Conservation (phyloP, 116 monocot genomes). For the Phalaenopsis hybrid region DNA sequence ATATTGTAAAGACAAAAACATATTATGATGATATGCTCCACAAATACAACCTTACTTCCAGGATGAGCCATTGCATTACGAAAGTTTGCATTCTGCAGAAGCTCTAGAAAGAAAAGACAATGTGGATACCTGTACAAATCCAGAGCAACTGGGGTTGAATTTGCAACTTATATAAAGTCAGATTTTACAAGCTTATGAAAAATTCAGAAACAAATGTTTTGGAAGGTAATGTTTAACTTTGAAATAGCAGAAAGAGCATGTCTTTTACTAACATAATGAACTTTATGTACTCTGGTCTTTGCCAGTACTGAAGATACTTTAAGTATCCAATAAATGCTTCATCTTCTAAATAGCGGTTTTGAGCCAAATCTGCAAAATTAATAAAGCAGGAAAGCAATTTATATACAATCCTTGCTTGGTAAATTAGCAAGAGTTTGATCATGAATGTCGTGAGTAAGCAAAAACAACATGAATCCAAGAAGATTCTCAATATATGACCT, state of each 20-base stretch:
- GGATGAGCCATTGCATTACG: conserved; percentile 99
- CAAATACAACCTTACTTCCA: conserved; percentile 65
- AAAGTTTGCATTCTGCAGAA: conserved; percentile 88
- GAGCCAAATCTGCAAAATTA: conserved; percentile 70
- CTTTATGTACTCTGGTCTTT: conserved; percentile 79
- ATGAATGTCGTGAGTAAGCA: background rate
- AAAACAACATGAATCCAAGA: background rate
- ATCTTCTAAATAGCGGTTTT: conserved; percentile 96
- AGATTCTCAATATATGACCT: background rate
- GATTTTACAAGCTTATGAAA: background rate
- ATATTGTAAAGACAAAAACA: background rate
- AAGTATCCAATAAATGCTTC: conserved; percentile 97
- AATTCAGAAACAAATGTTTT: background rate
- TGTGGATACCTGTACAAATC: conserved; percentile 77
- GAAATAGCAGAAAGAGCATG: background rate
- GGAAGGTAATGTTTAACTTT: background rate
- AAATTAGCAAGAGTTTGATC: background rate
- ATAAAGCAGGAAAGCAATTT: background rate
- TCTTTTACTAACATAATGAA: conserved; percentile 74
- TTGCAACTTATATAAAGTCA: background rate
- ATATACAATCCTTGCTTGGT: no score
- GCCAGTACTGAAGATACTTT: conserved; percentile 97
- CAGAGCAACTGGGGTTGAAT: background rate
- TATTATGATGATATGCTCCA: background rate
- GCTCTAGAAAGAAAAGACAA: conserved; percentile 97